A percentile compares a stretch with the other conserved stretches of the same genome.
These are phyloP conservation scores for Dendrocalamus latiflorus DNA, from an alignment of 202 grass and related monocot genomes.

Conservation along the genomic window DNA sequence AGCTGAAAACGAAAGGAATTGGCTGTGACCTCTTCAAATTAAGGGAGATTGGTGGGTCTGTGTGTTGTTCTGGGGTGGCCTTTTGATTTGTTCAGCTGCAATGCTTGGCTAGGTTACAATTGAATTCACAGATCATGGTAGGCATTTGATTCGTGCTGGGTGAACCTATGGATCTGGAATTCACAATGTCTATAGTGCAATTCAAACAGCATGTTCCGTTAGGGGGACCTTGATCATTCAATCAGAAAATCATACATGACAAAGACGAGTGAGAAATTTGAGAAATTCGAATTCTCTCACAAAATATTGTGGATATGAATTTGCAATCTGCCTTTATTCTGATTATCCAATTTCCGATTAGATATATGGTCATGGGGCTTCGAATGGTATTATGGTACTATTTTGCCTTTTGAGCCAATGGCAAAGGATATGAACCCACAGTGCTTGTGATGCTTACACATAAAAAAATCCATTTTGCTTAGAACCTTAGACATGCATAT, in stretches of 20 bases:
- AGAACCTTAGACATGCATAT: background rate
- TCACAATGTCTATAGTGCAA: background rate
- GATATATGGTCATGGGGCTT: background rate
- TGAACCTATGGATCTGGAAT: background rate
- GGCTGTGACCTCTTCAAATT: background rate
- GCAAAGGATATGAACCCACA: background rate
- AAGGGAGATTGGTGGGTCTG: background rate
- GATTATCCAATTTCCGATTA: background rate
- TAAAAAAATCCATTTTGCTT: background rate
- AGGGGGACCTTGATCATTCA: background rate
- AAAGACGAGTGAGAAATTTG: background rate
- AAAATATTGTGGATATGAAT: background rate
- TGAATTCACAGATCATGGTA: background rate
- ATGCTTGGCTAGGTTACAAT: background rate
- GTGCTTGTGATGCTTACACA: background rate
- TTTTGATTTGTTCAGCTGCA: background rate
- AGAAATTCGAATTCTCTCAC: background rate
- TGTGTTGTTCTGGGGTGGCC: background rate
- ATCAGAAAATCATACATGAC: background rate
- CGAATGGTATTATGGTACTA: too few relatives aligned
- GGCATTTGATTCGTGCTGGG: background rate
- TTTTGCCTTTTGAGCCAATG: background rate
- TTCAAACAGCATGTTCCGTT: background rate
- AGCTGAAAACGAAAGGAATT: background rate
- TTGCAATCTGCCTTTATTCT: background rate